Evolutionary conservation across 352 stramenopile genomes (phyloP).

Genomic region (Phytophthora cryptogea): DNA sequence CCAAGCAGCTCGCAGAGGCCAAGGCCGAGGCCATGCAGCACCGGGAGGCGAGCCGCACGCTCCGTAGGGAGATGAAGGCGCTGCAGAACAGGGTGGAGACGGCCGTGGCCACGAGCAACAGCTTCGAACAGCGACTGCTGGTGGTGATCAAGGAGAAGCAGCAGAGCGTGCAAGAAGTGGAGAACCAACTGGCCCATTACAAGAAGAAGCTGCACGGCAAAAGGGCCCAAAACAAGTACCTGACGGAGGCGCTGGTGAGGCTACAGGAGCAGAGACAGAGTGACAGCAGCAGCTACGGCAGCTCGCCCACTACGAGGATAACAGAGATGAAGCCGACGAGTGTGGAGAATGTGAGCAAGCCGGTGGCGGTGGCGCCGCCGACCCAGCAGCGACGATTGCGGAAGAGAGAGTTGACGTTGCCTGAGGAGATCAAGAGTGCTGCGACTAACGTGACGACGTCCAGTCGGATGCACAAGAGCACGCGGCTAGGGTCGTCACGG

Average conservation of each 20-base stretch:
- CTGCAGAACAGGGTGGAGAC: slow-evolving; percentile 57
- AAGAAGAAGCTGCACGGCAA: slow-evolving; percentile 59
- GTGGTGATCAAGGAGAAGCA: slow-evolving; percentile 51
- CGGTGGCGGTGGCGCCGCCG: slow-evolving; percentile 5
- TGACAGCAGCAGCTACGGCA: slow-evolving; percentile 11
- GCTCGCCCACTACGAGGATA: neutral
- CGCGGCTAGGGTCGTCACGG: slow-evolving; percentile 30
- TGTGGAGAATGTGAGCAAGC: slow-evolving; percentile 8
- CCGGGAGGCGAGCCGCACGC: slow-evolving; percentile 37
- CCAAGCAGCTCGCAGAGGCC: slow-evolving; percentile 34
- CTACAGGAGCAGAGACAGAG: slow-evolving; percentile 32
- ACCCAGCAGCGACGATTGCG: slow-evolving; percentile 24
- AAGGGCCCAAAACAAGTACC: slow-evolving; percentile 56
- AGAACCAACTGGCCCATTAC: slow-evolving; percentile 43
- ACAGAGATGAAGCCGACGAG: neutral
- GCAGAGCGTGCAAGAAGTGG: slow-evolving; percentile 36
- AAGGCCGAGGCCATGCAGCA: slow-evolving; percentile 35
- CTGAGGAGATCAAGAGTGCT: slow-evolving; percentile 32
- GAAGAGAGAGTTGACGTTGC: slow-evolving; percentile 45
- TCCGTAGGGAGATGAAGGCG: slow-evolving; percentile 46
- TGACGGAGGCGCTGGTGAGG: slow-evolving; percentile 55
- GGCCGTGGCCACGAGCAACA: slow-evolving; percentile 46
- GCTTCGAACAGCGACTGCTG: slow-evolving; percentile 59
- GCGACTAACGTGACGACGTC: slow-evolving; percentile 14
- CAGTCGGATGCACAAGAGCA: slow-evolving; percentile 33